Conservation (phyloP, 2,329 filamentous ascomycete genomes). For the Ophiocordyceps robertsii region DNA sequence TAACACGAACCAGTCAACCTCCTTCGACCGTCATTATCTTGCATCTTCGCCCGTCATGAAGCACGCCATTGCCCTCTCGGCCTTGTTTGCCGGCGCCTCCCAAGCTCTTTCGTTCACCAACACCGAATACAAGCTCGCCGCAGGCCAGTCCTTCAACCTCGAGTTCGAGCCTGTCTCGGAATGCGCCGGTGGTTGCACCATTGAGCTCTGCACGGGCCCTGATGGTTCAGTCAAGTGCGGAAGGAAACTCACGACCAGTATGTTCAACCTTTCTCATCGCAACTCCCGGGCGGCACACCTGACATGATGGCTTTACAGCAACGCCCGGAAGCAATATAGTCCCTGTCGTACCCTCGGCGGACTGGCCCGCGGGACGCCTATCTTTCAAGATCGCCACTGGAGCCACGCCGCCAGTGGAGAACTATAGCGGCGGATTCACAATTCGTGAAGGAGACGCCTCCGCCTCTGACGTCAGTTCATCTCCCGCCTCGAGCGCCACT, state of each 20-base stretch:
- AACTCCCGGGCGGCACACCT: too few species aligned
- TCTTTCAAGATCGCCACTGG: neutral
- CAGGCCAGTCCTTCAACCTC: conserved; percentile 19
- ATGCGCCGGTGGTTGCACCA: conserved; percentile 20
- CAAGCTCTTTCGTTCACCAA: conserved; percentile 18
- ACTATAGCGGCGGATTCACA: neutral
- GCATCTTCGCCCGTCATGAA: conserved; percentile 13
- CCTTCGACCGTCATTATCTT: conserved; percentile 6
- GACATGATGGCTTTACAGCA: too few species aligned
- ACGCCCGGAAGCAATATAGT: too few species aligned
- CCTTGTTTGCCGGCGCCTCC: conserved; percentile 12
- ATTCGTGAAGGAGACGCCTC: neutral
- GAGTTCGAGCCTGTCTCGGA: conserved; percentile 9
- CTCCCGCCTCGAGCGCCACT: neutral
- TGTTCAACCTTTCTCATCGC: neutral
- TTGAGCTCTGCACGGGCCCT: too few species aligned
- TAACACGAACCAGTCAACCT: neutral
- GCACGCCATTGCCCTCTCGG: conserved; percentile 17
- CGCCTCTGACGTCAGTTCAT: neutral
- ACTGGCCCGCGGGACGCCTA: neutral
- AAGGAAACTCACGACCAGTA: conserved; percentile 12
- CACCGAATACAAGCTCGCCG: conserved; percentile 12
- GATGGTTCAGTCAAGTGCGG: too few species aligned
- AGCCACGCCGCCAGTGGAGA: too few species aligned
- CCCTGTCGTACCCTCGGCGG: too few species aligned